These are phyloP conservation scores for Cicer judaicum DNA, from an alignment of 306 rosid species.

Conservation along the genomic window DNA sequence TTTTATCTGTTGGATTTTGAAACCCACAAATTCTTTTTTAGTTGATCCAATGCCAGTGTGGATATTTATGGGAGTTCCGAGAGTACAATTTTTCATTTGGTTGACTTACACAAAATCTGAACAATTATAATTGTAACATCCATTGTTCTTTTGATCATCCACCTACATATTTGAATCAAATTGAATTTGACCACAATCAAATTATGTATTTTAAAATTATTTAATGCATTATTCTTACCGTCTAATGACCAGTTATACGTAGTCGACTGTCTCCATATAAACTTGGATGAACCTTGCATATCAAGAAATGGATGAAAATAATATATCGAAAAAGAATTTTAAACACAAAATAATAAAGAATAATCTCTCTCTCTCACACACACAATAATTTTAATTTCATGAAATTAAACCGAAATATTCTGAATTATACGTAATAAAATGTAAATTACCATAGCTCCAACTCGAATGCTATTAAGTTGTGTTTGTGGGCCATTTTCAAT, in stretches of 20 bases:
- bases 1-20: no score
- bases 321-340: background rate
- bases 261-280: background rate
- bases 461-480: background rate
- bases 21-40: no score
- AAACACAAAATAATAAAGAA: no score
- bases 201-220: background rate
- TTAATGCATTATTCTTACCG: background rate
- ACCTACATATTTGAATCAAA: no score
- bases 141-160: no score
- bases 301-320: background rate
- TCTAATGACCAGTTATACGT: conserved; percentile 4
- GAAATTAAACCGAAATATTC: background rate
- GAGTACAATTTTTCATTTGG: no score
- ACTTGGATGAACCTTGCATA: background rate
- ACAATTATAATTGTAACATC: no score
- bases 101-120: no score
- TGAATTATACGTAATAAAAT: background rate
- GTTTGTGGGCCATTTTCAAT: background rate
- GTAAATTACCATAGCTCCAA: background rate
- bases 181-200: conserved; percentile 27
- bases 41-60: no score
- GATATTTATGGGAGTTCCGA: no score
- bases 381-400: no score
- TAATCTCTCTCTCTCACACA: no score